A percentile compares a stretch with the other conserved stretches of the same genome.
These are phyloP conservation scores for Pichia rugopelliculosa DNA, from an alignment of 805 yeast species.

Conservation along the genomic window DNA sequence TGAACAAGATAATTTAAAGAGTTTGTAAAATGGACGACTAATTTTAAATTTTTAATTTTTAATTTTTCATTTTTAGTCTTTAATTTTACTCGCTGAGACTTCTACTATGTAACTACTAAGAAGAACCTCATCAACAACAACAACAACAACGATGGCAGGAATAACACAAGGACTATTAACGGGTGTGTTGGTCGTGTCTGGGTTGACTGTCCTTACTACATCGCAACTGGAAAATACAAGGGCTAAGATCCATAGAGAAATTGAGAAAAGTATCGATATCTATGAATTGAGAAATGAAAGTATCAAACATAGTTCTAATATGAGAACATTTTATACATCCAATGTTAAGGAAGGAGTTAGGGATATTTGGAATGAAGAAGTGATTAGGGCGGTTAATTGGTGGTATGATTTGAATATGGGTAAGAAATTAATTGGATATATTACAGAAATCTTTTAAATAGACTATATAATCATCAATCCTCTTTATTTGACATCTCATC, in stretches of 20 bases:
- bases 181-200: slow-evolving; percentile 56
- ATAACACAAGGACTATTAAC: slow-evolving; percentile 50
- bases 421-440: slow-evolving; percentile 10
- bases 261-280: slow-evolving; percentile 41
- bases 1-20: not conserved
- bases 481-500: slow-evolving; percentile 22
- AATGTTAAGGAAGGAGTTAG: slow-evolving; percentile 52
- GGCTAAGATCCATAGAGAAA: slow-evolving; percentile 36
- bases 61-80: too few relatives aligned
- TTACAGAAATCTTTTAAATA: slow-evolving; percentile 7
- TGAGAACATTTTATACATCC: slow-evolving; percentile 39
- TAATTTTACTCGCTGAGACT: too few relatives aligned
- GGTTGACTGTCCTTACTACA: slow-evolving; percentile 55
- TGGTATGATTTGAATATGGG: slow-evolving; percentile 35
- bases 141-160: slow-evolving; percentile 30
- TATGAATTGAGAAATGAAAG: slow-evolving; percentile 48
- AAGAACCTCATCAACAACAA: too few relatives aligned
- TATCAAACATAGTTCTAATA: slow-evolving; percentile 38
- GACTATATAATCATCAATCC: slow-evolving; percentile 2
- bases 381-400: slow-evolving; percentile 57
- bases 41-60: too few relatives aligned
- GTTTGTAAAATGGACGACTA: too few relatives aligned
- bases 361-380: slow-evolving; percentile 76
- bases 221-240: slow-evolving; percentile 46
- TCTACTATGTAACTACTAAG: not conserved